Percentiles rank a stretch among this genome's conserved stretches.
Evolutionary conservation across 148 eudicot genomes (phyloP).

Genomic region (Gaultheria prostrata): DNA sequence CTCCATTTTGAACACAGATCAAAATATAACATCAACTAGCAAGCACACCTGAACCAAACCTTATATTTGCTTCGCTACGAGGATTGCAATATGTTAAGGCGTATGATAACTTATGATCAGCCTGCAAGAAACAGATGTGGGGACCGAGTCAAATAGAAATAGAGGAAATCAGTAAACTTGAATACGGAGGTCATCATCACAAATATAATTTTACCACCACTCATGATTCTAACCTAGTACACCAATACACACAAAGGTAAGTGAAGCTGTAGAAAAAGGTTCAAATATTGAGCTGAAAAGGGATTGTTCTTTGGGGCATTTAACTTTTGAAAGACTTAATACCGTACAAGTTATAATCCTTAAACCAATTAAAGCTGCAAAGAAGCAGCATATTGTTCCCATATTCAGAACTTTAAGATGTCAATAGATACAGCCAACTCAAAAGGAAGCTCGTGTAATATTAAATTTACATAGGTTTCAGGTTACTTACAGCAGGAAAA

Average conservation of each 20-base stretch:
- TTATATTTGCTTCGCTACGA: slow-evolving; percentile 75
- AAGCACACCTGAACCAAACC: slow-evolving; percentile 38
- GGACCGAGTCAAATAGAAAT: not conserved
- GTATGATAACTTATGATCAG: slow-evolving; percentile 91
- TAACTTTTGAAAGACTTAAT: slow-evolving; percentile 8
- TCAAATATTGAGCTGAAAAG: not conserved
- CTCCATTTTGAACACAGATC: slow-evolving; percentile 6
- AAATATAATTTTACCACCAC: not conserved
- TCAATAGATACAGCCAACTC: not conserved
- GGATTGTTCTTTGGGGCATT: not conserved
- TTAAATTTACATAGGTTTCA: not conserved
- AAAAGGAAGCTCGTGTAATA: not conserved
- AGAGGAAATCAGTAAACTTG: not conserved
- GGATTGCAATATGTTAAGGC: slow-evolving; percentile 79
- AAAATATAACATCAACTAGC: not conserved
- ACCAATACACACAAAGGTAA: not conserved
- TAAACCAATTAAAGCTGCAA: not conserved
- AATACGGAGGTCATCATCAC: not conserved
- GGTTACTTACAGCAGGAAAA: slow-evolving; percentile 72
- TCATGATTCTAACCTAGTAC: not conserved
- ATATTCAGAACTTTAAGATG: not conserved
- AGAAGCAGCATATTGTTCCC: slow-evolving; percentile 2
- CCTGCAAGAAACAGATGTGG: slow-evolving; percentile 37
- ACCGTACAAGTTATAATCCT: not conserved
- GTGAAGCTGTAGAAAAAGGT: not conserved